Conservation (phyloP, 1,284 basidiomycete genomes). For the Somion occarium region DNA sequence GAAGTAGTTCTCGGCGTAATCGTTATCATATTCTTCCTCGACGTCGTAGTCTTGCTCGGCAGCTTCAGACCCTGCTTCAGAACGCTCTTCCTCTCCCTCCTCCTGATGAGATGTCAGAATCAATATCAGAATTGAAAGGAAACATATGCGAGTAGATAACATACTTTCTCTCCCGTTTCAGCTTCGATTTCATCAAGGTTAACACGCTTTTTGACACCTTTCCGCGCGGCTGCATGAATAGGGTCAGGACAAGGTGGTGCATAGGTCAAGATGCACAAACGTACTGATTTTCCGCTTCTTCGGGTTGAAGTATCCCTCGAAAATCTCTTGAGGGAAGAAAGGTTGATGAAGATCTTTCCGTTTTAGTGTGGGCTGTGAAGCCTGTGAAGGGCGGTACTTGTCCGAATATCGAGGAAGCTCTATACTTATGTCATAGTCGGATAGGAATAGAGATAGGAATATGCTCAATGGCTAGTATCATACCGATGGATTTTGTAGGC, state of each 20-base stretch:
- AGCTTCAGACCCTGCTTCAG: constrained; percentile 57
- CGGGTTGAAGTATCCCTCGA: constrained; percentile 75
- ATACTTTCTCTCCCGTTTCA: constrained; percentile 57
- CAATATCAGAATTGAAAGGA: constrained; percentile 6
- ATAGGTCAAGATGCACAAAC: constrained; percentile 3
- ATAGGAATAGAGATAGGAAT: not conserved
- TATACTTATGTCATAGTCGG: constrained; percentile 23
- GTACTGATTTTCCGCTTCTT: constrained; percentile 53
- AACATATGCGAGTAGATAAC: constrained; percentile 11
- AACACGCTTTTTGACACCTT: constrained; percentile 37
- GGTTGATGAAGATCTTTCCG: constrained; percentile 63
- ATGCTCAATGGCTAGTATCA: constrained; percentile 5
- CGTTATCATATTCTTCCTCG: constrained; percentile 81
- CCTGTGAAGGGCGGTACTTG: constrained; percentile 62
- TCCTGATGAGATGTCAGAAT: constrained; percentile 36
- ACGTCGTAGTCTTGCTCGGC: constrained; percentile 73
- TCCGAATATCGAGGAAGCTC: constrained; percentile 77
- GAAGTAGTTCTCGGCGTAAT: constrained; percentile 83
- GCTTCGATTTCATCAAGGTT: constrained; percentile 65
- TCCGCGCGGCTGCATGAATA: constrained; percentile 29
- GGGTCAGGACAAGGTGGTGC: not conserved
- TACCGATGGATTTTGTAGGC: constrained; percentile 59
- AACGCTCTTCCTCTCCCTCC: constrained; percentile 60
- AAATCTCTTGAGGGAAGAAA: constrained; percentile 74
- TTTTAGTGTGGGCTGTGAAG: constrained; percentile 59